phyloP scores from a whole-genome alignment of 306 rosid genomes.

The Macrotyloma uniflorum region DNA sequence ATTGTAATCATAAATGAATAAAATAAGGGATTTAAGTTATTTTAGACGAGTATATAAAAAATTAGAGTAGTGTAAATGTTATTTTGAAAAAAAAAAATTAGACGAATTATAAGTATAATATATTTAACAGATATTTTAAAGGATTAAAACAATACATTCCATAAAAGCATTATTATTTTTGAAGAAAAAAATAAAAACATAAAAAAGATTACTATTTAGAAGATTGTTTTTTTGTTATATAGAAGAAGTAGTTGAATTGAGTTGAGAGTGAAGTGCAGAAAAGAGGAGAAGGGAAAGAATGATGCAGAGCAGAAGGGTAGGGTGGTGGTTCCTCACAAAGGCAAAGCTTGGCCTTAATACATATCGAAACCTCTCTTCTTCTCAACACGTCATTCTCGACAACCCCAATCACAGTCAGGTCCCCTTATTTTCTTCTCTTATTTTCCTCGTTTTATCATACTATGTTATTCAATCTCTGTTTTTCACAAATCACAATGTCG shows the following conservation, averaged over 20 bases:
- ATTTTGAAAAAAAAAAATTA: too few species aligned
- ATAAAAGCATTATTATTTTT: too few species aligned
- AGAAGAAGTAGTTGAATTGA: not conserved
- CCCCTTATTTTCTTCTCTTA: not conserved
- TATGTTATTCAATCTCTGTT: not conserved
- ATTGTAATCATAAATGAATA: too few species aligned
- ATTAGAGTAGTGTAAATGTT: too few species aligned
- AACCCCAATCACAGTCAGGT: not conserved
- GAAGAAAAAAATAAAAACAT: too few species aligned
- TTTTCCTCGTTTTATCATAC: not conserved
- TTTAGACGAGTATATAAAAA: too few species aligned
- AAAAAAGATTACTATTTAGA: too few species aligned
- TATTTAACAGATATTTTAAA: too few species aligned
- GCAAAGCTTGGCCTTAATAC: not conserved
- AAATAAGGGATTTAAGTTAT: too few species aligned
- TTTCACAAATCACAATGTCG: not conserved
- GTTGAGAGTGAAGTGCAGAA: not conserved
- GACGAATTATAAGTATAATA: too few species aligned
- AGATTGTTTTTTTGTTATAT: too few species aligned
- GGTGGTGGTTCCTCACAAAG: not conserved
- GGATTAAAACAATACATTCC: too few species aligned
- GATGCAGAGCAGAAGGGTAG: constrained; percentile 6
- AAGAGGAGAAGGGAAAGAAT: not conserved
- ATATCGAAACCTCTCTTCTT: not conserved
- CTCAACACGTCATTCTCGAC: not conserved